These are phyloP conservation scores for Pseudotsuga menziesii DNA, from an alignment of 75 land plant species.

Conservation along the genomic window DNA sequence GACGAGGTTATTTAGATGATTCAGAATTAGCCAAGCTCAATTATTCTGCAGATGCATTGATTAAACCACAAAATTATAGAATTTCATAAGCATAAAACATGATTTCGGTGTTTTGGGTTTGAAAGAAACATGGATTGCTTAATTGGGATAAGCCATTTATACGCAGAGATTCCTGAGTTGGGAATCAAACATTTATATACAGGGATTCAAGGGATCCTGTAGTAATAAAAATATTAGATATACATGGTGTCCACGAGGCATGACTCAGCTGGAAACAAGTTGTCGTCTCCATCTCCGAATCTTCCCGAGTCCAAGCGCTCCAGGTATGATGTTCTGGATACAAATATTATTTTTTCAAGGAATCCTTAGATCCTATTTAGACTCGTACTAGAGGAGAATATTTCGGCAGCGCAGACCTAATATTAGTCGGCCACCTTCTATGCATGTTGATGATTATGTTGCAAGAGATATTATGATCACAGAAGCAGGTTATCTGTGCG, in stretches of 20 bases:
- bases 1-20: neutral
- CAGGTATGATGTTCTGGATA: no score
- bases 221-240: no score
- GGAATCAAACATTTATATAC: neutral
- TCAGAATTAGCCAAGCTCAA: neutral
- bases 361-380: no score
- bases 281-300: constrained; percentile 21
- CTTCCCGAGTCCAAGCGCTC: constrained; percentile 31
- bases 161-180: neutral
- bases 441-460: no score
- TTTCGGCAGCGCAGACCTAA: no score
- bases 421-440: no score
- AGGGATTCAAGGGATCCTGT: neutral
- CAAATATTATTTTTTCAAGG: no score
- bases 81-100: neutral
- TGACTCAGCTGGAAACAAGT: constrained; percentile 37
- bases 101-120: neutral
- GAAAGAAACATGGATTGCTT: neutral
- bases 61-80: neutral
- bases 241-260: constrained; percentile 46
- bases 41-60: constrained; percentile 5
- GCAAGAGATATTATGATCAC: no score
- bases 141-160: neutral
- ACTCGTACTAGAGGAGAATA: no score
- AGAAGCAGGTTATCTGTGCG: no score